Evolutionary conservation across 371 early-diverging fungal genomes (phyloP).

Genomic region (Massospora cicadina): DNA sequence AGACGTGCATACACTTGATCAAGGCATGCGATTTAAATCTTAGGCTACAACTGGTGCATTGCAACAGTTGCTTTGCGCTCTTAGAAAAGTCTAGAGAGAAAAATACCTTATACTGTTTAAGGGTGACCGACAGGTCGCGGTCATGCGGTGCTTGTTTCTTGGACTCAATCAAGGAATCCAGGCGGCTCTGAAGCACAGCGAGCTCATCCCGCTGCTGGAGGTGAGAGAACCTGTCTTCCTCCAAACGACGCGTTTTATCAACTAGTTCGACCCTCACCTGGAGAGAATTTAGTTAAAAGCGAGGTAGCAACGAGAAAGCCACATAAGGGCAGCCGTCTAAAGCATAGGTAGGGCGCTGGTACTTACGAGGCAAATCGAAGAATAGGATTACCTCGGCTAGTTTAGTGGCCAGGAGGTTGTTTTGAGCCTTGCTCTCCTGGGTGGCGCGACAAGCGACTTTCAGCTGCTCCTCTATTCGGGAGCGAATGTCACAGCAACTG

Average conservation of each 20-base stretch:
- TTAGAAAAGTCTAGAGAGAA: slow-evolving; percentile 12
- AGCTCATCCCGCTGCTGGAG: neutral
- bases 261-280: neutral
- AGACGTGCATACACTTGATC: slow-evolving; percentile 86
- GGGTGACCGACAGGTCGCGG: slow-evolving; percentile 22
- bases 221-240: neutral
- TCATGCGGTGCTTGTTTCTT: neutral
- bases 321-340: too few species aligned
- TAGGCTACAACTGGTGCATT: slow-evolving; percentile 71
- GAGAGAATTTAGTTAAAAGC: too few species aligned
- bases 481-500: slow-evolving; percentile 16
- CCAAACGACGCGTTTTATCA: neutral
- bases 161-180: neutral
- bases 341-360: too few species aligned
- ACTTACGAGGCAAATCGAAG: too few species aligned
- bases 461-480: slow-evolving; percentile 30
- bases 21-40: slow-evolving; percentile 74
- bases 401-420: slow-evolving; percentile 1
- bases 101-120: slow-evolving; percentile 26
- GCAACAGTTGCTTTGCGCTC: slow-evolving; percentile 46
- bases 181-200: neutral
- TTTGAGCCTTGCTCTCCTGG: slow-evolving; percentile 23
- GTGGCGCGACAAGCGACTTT: slow-evolving; percentile 16
- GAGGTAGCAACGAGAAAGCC: too few species aligned
- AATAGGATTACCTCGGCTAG: neutral